Evolutionary conservation across 495 filamentous ascomycete genomes (phyloP), one percentile per base, ranked within the genome.

Genomic region (Diplogelasinospora grovesii): DNA sequence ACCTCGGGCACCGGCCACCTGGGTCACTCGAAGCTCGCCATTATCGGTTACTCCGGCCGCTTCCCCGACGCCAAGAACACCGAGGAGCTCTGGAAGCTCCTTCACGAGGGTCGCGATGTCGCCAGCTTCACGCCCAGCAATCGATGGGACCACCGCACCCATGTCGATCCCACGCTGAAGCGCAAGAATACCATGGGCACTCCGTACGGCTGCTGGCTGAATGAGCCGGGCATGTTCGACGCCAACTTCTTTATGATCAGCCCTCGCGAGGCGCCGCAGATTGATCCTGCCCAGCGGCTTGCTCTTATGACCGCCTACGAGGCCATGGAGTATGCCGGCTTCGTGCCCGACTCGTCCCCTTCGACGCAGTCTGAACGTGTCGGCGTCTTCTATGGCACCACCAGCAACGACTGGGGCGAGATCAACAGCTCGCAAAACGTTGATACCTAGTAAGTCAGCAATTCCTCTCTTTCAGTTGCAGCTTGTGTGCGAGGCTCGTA

Each of bases 181-280:
- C 72, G 60, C 14, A 79, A 77, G 40, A 93, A 90, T 59, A 87
- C 84, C 25, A 81, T 71, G 27, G 77, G 82, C 46, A 83, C 82
- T 2, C 80, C 77, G 8, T 88, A 82, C 45, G 87, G 87, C 7
- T 88, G 85, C 61, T 95, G 81, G 66, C 81, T 93, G 44, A 76
- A 89, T 16, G 73, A 89, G 38, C 81, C 86, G 0, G 83, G 79
- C 7, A 60, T 79, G 11, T 95, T 95, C 52, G 88, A 95, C 43
- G 75, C 85, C 13, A 69, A 77, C 0, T 93, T 93, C 66, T 95
- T 95, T 74, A 89, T 85, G 59, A 90, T 95, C 75, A 92, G 86
- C 11, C 86, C 88, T 1, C 78, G 85, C 36, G 88, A 95, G 61
- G 88, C 88, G 5, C 69, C 74, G 24, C 85, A 90, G 46, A 85